phyloP scores from a whole-genome alignment of 2,329 filamentous ascomycete species.

The Scedosporium minutisporum region DNA sequence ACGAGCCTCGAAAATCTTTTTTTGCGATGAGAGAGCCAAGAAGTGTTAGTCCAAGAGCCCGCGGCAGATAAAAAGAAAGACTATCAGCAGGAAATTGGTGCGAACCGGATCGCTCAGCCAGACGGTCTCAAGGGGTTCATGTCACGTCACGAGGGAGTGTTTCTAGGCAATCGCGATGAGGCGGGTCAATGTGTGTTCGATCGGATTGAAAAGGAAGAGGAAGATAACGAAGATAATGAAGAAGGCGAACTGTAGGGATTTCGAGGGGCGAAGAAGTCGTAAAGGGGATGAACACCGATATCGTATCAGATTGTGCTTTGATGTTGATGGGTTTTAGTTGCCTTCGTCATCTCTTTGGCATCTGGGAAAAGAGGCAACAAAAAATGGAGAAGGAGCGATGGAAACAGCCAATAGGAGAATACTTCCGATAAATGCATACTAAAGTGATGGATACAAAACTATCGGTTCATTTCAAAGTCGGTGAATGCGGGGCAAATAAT shows the following conservation, averaged over 20 bases:
- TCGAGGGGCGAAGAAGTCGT: not conserved
- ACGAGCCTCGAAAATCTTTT: slow-evolving; percentile 3
- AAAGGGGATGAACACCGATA: not conserved
- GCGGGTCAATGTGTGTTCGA: not conserved
- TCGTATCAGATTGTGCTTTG: not conserved
- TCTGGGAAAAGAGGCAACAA: not conserved
- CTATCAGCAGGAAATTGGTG: slow-evolving; percentile 5
- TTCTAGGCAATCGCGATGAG: not conserved
- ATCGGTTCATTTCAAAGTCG: not conserved
- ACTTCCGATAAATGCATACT: not conserved
- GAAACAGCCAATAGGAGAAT: not conserved
- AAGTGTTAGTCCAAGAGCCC: slow-evolving; percentile 6
- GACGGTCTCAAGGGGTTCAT: slow-evolving; percentile 1
- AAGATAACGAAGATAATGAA: not conserved
- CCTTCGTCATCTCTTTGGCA: not conserved
- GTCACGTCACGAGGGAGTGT: not conserved
- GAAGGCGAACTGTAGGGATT: not conserved
- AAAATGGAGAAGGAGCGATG: not conserved
- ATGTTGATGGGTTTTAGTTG: not conserved
- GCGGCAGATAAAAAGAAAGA: not conserved
- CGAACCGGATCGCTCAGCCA: slow-evolving; percentile 7
- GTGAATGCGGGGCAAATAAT: slow-evolving; percentile 2
- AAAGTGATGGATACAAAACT: not conserved
- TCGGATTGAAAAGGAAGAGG: not conserved
- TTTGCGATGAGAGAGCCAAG: not conserved